These are phyloP conservation scores for Aspergillus terreus DNA, from an alignment of 2,329 filamentous ascomycete species.

Conservation along the genomic window DNA sequence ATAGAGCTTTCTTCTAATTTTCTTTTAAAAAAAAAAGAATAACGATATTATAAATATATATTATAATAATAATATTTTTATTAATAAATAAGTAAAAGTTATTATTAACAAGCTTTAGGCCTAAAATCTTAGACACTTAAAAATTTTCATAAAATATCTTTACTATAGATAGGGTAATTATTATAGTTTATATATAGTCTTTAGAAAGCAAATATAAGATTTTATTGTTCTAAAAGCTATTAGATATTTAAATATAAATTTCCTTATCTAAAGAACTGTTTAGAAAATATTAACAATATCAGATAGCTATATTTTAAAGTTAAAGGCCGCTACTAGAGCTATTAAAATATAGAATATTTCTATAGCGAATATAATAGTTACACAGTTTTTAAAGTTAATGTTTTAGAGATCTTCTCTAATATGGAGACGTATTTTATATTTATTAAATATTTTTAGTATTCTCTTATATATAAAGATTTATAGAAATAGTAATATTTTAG, in stretches of 20 bases:
- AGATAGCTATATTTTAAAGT: neutral
- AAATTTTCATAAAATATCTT: neutral
- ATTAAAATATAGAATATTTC: neutral
- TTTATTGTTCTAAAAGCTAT: neutral
- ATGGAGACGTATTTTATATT: neutral
- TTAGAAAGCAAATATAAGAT: neutral
- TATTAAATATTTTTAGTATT: neutral
- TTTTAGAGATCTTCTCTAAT: neutral
- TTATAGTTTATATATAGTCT: neutral
- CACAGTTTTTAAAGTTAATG: neutral
- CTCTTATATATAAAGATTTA: neutral
- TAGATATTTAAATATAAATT: neutral
- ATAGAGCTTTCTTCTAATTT: neutral
- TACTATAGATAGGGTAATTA: neutral
- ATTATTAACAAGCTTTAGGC: neutral
- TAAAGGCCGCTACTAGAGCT: neutral
- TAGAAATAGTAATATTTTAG: neutral
- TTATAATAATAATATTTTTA: neutral
- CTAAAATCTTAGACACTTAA: neutral
- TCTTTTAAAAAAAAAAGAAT: neutral
- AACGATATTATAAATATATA: neutral
- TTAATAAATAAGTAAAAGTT: neutral
- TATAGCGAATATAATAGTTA: neutral
- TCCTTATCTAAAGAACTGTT: neutral
- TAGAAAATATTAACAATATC: neutral